These are phyloP conservation scores for Jackrogersella minutella DNA, from an alignment of 495 filamentous ascomycete genomes.

Conservation along the genomic window DNA sequence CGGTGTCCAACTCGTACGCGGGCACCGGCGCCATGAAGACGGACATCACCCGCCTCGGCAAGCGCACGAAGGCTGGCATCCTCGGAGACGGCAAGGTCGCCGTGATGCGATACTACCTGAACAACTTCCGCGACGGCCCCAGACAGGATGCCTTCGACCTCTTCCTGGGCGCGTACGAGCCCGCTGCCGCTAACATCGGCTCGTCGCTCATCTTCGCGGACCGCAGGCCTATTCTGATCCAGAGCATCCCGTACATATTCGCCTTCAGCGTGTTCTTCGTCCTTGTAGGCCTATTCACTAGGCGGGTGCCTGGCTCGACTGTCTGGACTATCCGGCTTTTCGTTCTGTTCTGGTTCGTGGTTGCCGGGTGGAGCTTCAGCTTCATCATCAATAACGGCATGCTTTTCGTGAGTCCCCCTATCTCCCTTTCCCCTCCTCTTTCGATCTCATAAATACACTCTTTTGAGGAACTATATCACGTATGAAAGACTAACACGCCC, in stretches of 20 bases:
- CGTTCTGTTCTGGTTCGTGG: conserved; percentile 73
- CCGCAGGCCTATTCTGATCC: conserved; percentile 83
- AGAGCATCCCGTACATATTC: conserved; percentile 88
- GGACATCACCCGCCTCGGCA: conserved; percentile 89
- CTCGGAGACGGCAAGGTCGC: conserved; percentile 85
- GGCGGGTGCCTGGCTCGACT: conserved; percentile 68
- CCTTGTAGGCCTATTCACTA: conserved; percentile 77
- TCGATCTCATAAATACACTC: background rate
- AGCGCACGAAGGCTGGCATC: conserved; percentile 82
- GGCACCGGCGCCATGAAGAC: conserved; percentile 97
- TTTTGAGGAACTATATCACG: background rate
- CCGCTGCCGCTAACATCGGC: conserved; percentile 68
- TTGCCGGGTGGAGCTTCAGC: conserved; percentile 71
- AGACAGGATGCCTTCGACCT: conserved; percentile 95
- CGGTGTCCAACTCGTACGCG: conserved; percentile 89
- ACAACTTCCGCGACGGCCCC: conserved; percentile 93
- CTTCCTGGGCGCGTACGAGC: conserved; percentile 86
- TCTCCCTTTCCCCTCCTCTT: background rate
- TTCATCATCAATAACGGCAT: conserved; percentile 87
- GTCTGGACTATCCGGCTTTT: conserved; percentile 83
- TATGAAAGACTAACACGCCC: conserved; percentile 15
- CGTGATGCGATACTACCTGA: conserved; percentile 80
- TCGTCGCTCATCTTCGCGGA: conserved; percentile 79
- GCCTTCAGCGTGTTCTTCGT: conserved; percentile 88
- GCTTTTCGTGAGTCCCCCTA: conserved; percentile 77